Base-by-base conservation (phyloP, 768 basidiomycete genomes). In the Lentinula sp. region DNA sequence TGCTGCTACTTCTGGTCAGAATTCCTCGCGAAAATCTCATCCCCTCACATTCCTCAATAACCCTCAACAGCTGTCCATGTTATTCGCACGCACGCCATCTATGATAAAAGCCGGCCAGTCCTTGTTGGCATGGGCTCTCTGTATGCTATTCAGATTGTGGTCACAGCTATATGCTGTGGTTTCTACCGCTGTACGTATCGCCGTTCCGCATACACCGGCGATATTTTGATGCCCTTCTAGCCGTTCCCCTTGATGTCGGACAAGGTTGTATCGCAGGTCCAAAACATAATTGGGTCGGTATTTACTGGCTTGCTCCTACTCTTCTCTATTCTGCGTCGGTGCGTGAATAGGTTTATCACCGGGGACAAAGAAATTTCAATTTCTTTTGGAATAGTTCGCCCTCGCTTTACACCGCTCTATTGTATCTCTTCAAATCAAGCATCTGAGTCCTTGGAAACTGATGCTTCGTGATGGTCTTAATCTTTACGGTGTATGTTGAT, bases 391-490 rank as follows among this genome's bases (percentile, higher is more conserved):
- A 37, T 65, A 86, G 85, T 81, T 88, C 68, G 77, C 66, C 41
- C 81, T 90, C 32, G 87, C 88, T 2, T 69, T 88, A 53, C 71
- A 69, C 50, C 85, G 86, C 55, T 88, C 87, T 23, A 65, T 85
- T 64, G 70, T 75, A 54, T 88, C 87, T 2, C 82, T 86, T 64
- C 61, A 79, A 59, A 67, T 75, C 35, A 91, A 88, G 66, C 81
- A 75, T 1, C 72, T 91, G 59, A 79, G 77, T 59, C 77, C 80
- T 35, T 93, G 91, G 91, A 91, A 92, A 68, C 79, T 93, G 66
- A 93, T 93, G 90, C 88, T 93, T 63, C 90, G 92, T 62, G 91
- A 93, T 70, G 89, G 90, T 15, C 83, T 93, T 65, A 93, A 93
- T 74, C 84, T 93, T 62, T 93, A 93, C 68, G 89, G 83, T 60